Percentiles rank a stretch among this genome's conserved stretches.
Evolutionary conservation across 305 asterid species (phyloP).

Genomic region (Fraxinus sp.): DNA sequence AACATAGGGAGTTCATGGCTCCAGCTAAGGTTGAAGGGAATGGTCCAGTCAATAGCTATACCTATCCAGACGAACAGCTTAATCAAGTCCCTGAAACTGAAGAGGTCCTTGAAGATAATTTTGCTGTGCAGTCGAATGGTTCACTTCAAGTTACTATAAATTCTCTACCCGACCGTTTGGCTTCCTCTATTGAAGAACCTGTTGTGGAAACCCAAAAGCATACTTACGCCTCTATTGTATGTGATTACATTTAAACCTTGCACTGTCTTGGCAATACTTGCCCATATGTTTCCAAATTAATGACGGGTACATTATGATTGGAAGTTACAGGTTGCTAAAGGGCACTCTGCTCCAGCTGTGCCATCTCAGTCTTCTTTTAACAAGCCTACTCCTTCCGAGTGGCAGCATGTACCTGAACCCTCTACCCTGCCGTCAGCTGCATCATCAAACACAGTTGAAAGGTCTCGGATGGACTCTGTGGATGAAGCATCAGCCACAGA

Average conservation of each 20-base stretch:
- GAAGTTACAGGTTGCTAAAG: slow-evolving; percentile 76
- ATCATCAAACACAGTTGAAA: slow-evolving; percentile 49
- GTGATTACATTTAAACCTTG: slow-evolving; percentile 35
- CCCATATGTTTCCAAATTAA: slow-evolving; percentile 22
- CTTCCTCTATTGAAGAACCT: slow-evolving; percentile 68
- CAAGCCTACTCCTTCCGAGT: slow-evolving; percentile 60
- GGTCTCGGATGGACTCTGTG: slow-evolving; percentile 49
- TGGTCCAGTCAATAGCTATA: slow-evolving; percentile 45
- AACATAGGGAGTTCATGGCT: slow-evolving; percentile 52
- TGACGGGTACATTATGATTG: slow-evolving; percentile 20
- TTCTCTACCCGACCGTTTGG: slow-evolving; percentile 53
- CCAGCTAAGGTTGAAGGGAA: slow-evolving; percentile 54
- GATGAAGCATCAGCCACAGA: slow-evolving; percentile 70
- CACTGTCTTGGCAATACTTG: slow-evolving; percentile 11
- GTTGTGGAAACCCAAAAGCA: slow-evolving; percentile 75
- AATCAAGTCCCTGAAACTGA: slow-evolving; percentile 62
- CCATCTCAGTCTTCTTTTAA: slow-evolving; percentile 37
- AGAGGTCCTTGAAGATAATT: slow-evolving; percentile 54
- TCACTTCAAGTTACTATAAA: slow-evolving; percentile 58
- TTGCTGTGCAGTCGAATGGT: slow-evolving; percentile 68
- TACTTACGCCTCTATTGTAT: slow-evolving; percentile 97
- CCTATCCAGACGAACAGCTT: slow-evolving; percentile 59
- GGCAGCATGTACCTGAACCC: slow-evolving; percentile 60
- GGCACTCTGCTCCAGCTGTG: slow-evolving; percentile 51
- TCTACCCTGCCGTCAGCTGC: slow-evolving; percentile 48